These are phyloP conservation scores for Aureobasidium zeae DNA, from an alignment of 2,329 filamentous ascomycete genomes.

Conservation along the genomic window DNA sequence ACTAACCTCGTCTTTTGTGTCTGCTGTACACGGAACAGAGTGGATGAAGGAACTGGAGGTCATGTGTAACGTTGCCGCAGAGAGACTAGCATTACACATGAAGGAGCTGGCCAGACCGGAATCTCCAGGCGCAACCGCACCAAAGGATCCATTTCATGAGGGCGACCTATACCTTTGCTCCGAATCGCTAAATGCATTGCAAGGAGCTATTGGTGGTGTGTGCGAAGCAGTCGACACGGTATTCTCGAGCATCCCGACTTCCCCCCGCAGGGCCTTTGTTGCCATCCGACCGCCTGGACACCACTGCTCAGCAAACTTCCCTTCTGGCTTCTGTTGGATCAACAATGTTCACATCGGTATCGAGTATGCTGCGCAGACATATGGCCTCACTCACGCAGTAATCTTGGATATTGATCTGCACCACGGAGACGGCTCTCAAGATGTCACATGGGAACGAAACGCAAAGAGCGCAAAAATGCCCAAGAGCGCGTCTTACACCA, in stretches of 20 bases:
- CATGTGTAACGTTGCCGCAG: slow-evolving; percentile 75
- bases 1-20: slow-evolving; percentile 67
- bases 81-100: slow-evolving; percentile 64
- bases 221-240: slow-evolving; percentile 87
- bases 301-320: slow-evolving; percentile 81
- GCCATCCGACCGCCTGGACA: slow-evolving; percentile 89
- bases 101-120: slow-evolving; percentile 61
- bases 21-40: slow-evolving; percentile 78
- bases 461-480: slow-evolving; percentile 52
- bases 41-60: slow-evolving; percentile 89
- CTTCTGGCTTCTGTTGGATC: slow-evolving; percentile 96
- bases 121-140: slow-evolving; percentile 34
- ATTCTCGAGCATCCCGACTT: slow-evolving; percentile 44
- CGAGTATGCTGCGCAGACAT: slow-evolving; percentile 72
- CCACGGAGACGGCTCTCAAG: slow-evolving; percentile 90
- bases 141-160: slow-evolving; percentile 64
- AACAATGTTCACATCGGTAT: slow-evolving; percentile 98
- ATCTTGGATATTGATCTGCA: slow-evolving; percentile 90
- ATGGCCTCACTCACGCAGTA: slow-evolving; percentile 85
- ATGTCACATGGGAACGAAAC: slow-evolving; percentile 88
- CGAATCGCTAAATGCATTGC: slow-evolving; percentile 77
- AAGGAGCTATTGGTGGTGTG: slow-evolving; percentile 85
- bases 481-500: slow-evolving; percentile 65
- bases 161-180: slow-evolving; percentile 85
- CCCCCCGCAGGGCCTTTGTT: slow-evolving; percentile 61